These are phyloP conservation scores for Bertia moriformis DNA, from an alignment of 2,329 filamentous ascomycete genomes.

Conservation along the genomic window DNA sequence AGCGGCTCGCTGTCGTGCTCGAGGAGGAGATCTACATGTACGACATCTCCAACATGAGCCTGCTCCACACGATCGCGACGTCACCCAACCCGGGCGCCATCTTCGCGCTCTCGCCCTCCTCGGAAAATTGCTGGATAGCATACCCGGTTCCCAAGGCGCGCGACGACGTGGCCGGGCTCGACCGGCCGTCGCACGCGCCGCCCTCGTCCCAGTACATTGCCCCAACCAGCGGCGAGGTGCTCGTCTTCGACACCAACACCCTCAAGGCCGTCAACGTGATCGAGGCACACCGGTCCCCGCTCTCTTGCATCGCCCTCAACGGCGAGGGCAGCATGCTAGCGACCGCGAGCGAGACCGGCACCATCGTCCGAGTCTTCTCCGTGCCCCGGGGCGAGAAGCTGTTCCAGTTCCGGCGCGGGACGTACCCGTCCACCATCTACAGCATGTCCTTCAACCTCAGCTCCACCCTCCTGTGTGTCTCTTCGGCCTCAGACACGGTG, in stretches of 20 bases:
- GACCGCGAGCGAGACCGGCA: conserved; percentile 92
- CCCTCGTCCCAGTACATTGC: conserved; percentile 65
- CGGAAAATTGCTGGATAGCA: conserved; percentile 87
- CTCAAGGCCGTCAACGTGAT: conserved; percentile 90
- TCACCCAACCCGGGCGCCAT: conserved; percentile 87
- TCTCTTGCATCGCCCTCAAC: conserved; percentile 84
- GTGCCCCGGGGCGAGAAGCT: conserved; percentile 83
- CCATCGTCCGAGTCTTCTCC: conserved; percentile 90
- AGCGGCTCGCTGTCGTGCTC: conserved; percentile 80
- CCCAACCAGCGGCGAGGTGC: conserved; percentile 77
- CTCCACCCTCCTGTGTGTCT: conserved; percentile 85
- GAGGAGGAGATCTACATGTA: conserved; percentile 97
- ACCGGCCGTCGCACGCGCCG: conserved; percentile 67
- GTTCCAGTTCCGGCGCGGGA: conserved; percentile 89
- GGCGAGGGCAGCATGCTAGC: conserved; percentile 82
- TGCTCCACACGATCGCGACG: conserved; percentile 81
- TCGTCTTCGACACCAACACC: conserved; percentile 80
- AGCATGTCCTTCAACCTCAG: conserved; percentile 98
- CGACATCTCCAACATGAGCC: conserved; percentile 96
- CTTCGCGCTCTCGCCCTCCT: conserved; percentile 82
- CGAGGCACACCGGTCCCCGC: conserved; percentile 80
- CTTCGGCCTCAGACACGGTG: conserved; percentile 88
- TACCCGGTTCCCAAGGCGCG: conserved; percentile 72
- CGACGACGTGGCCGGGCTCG: conserved; percentile 39
- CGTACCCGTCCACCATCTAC: conserved; percentile 88